phyloP scores from a whole-genome alignment of 148 eudicot species.

The Rhododendron williamsianum region DNA sequence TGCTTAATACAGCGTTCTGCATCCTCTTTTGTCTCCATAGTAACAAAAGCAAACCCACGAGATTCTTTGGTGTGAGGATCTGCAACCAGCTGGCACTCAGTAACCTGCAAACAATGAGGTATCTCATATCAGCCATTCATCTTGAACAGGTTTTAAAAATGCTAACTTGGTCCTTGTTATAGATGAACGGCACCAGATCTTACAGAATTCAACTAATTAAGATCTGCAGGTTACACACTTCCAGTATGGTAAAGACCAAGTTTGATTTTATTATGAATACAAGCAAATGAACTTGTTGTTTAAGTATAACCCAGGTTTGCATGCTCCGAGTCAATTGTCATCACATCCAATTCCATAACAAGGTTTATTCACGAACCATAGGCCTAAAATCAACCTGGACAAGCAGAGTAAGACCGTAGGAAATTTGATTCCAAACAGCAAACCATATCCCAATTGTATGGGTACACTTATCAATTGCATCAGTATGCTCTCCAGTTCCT shows the following conservation, averaged over 20 bases:
- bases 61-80: constrained; percentile 74
- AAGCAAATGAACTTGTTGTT: neutral
- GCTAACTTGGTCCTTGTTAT: neutral
- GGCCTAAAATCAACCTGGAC: no score
- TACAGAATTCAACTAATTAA: neutral
- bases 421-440: neutral
- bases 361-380: neutral
- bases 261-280: neutral
- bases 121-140: neutral
- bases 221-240: neutral
- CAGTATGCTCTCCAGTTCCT: neutral
- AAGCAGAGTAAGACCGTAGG: no score
- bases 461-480: neutral
- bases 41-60: constrained; percentile 69
- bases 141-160: neutral
- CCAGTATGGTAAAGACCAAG: neutral
- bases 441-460: neutral
- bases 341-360: neutral
- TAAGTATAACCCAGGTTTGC: neutral
- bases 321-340: neutral
- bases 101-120: constrained; percentile 36
- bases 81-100: constrained; percentile 53
- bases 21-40: constrained; percentile 62
- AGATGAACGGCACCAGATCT: neutral
- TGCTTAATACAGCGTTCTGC: constrained; percentile 66